phyloP scores from a whole-genome alignment of 1,284 basidiomycete species.

The Bondarzewia mesenterica region DNA sequence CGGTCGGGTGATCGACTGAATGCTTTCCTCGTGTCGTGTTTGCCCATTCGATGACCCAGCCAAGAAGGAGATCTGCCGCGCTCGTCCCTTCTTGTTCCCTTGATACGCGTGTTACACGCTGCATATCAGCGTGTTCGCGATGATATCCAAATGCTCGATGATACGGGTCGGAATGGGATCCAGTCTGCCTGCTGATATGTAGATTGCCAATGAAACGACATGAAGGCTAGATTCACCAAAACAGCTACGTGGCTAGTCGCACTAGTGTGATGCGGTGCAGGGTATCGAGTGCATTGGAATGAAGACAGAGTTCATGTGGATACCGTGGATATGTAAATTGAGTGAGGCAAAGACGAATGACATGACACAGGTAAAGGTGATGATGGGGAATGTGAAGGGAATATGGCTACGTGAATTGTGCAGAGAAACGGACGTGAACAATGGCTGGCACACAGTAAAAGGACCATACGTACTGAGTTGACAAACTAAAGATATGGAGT shows the following conservation, averaged over 20 bases:
- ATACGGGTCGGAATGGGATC: background rate
- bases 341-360: background rate
- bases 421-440: background rate
- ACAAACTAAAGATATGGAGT: slow-evolving; percentile 11
- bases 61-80: no score
- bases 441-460: background rate
- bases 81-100: no score
- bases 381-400: background rate
- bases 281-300: background rate
- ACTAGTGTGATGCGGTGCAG: background rate
- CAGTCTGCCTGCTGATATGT: background rate
- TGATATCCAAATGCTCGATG: no score
- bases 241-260: background rate
- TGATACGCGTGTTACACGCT: no score
- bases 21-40: no score
- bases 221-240: background rate
- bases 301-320: background rate
- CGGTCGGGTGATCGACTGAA: background rate
- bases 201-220: slow-evolving; percentile 1
- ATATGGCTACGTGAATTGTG: background rate
- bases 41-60: no score
- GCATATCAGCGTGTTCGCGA: background rate
- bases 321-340: background rate
- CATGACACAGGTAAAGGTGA: background rate
- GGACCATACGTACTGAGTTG: slow-evolving; percentile 6